Percentiles rank a stretch among this genome's conserved stretches.
Conservation (phyloP, 306 rosid genomes). For the Chamaecrista fasciculata region DNA sequence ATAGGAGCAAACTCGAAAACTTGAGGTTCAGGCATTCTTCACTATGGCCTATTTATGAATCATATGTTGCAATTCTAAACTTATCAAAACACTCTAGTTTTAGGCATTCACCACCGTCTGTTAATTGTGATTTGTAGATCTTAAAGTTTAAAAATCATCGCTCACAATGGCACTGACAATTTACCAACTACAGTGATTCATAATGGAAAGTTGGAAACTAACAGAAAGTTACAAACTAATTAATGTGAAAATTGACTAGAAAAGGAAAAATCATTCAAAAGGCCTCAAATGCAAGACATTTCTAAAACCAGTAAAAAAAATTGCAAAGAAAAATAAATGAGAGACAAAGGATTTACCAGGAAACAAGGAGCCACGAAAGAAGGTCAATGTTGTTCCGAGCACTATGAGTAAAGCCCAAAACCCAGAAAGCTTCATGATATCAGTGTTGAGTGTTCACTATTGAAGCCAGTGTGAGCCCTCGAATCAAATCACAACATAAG, state of each 20-base stretch:
- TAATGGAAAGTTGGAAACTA: neutral
- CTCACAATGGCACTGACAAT: neutral
- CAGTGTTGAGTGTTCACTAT: neutral
- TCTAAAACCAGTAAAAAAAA: neutral
- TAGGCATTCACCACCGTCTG: neutral
- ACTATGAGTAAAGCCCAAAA: constrained; percentile 43
- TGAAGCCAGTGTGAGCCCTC: neutral
- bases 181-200: neutral
- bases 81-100: neutral
- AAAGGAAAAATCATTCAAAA: neutral
- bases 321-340: neutral
- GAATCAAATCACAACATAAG: neutral
- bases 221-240: neutral
- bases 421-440: constrained; percentile 60
- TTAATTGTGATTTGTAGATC: neutral
- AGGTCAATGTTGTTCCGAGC: constrained; percentile 30
- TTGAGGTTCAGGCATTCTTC: constrained; percentile 1
- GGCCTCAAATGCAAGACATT: neutral
- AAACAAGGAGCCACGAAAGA: constrained; percentile 28
- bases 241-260: neutral
- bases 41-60: neutral
- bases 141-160: neutral
- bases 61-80: neutral
- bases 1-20: neutral
- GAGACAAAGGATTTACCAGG: constrained; percentile 34